phyloP scores from a whole-genome alignment of 495 filamentous ascomycete genomes.

The Talaromyces borbonicus region DNA sequence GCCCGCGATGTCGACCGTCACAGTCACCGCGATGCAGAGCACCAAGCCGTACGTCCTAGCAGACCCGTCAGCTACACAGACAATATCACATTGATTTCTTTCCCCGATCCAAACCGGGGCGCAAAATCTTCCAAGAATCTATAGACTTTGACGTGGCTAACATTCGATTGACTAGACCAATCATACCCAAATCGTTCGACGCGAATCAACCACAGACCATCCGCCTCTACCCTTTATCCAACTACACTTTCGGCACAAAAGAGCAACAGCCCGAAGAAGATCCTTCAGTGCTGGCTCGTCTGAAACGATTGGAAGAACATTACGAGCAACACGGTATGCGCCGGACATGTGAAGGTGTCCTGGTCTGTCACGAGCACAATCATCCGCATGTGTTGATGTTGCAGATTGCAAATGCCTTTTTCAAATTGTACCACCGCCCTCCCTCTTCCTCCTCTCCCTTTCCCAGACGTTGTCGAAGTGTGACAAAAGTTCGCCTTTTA shows the following conservation, averaged over 20 bases:
- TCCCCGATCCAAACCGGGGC: too few relatives aligned
- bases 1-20: slow-evolving; percentile 69
- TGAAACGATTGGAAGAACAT: slow-evolving; percentile 89
- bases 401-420: slow-evolving; percentile 98
- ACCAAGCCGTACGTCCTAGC: slow-evolving; percentile 45
- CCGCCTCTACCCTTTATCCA: slow-evolving; percentile 88
- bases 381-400: slow-evolving; percentile 97
- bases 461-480: too few relatives aligned
- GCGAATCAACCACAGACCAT: slow-evolving; percentile 84
- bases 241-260: slow-evolving; percentile 98
- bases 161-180: too few relatives aligned
- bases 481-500: neutral
- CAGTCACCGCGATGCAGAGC: slow-evolving; percentile 57
- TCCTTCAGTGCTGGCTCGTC: slow-evolving; percentile 82
- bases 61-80: neutral
- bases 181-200: slow-evolving; percentile 72
- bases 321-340: slow-evolving; percentile 91
- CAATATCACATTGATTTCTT: too few relatives aligned
- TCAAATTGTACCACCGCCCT: slow-evolving; percentile 63
- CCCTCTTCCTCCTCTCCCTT: neutral
- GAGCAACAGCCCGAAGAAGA: slow-evolving; percentile 97
- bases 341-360: slow-evolving; percentile 87
- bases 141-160: too few relatives aligned
- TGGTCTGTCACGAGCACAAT: slow-evolving; percentile 98
- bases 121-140: too few relatives aligned